Conservation (phyloP, 441 rosid species). For the Gossypium gossypioides region DNA sequence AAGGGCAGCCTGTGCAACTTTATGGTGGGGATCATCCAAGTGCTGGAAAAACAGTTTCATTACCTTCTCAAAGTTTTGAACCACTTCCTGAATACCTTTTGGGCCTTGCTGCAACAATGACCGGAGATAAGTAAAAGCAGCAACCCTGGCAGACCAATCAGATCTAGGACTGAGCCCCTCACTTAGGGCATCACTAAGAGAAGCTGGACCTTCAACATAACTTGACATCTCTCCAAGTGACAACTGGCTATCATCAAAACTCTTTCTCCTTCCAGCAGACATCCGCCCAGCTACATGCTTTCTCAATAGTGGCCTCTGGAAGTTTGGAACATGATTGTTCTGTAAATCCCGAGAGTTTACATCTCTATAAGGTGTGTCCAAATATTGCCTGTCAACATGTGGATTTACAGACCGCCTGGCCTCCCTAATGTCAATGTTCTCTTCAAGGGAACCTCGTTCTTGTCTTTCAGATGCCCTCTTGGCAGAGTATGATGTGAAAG, state of each 20-base stretch:
- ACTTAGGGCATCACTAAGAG: conserved; percentile 69
- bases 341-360: conserved; percentile 57
- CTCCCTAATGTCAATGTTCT: conserved; percentile 49
- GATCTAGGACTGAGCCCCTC: conserved; percentile 85
- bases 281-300: conserved; percentile 68
- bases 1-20: conserved; percentile 98
- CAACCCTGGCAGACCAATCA: conserved; percentile 96
- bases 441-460: conserved; percentile 58
- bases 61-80: conserved; percentile 89
- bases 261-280: conserved; percentile 79
- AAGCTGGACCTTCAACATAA: conserved; percentile 75
- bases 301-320: conserved; percentile 90
- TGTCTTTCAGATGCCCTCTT: conserved; percentile 64
- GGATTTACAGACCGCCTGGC: conserved; percentile 47
- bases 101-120: conserved; percentile 84
- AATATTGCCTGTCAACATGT: conserved; percentile 61
- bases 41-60: conserved; percentile 97
- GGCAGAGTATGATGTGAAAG: conserved; percentile 51
- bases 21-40: conserved; percentile 97
- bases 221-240: conserved; percentile 67
- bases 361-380: conserved; percentile 54
- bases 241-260: conserved; percentile 91
- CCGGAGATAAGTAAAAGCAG: conserved; percentile 74
- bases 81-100: conserved; percentile 83
- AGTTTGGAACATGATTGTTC: conserved; percentile 70